Evolutionary conservation across 495 filamentous ascomycete species (phyloP).

Genomic region (Penicillium lividum): DNA sequence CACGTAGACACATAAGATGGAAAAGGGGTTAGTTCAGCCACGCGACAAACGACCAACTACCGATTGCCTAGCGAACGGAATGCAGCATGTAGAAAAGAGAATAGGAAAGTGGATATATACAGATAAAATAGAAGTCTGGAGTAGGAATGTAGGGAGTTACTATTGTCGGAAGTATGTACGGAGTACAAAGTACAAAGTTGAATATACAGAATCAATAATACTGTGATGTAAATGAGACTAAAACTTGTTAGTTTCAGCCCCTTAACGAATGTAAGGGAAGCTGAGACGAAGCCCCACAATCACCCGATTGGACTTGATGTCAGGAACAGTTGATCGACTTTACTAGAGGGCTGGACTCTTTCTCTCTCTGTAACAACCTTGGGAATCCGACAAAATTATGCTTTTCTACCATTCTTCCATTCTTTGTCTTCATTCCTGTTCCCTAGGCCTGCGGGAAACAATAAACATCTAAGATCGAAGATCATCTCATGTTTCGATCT

Average conservation of each 20-base stretch:
- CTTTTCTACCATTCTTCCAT: constrained; percentile 13
- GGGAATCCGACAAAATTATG: not conserved
- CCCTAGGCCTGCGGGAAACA: not conserved
- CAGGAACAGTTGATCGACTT: constrained; percentile 16
- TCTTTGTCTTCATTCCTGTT: constrained; percentile 20
- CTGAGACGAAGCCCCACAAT: constrained; percentile 14
- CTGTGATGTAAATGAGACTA: not conserved
- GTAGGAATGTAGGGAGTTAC: too few species aligned
- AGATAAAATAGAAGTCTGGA: not conserved
- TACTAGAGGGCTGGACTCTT: not conserved
- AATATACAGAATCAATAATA: too few species aligned
- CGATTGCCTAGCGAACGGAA: not conserved
- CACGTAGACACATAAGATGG: too few species aligned
- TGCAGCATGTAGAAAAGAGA: not conserved
- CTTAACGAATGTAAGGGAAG: constrained; percentile 14
- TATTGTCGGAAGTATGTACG: too few species aligned
- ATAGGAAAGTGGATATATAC: not conserved
- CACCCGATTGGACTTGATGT: constrained; percentile 27
- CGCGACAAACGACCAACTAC: not conserved
- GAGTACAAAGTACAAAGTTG: too few species aligned
- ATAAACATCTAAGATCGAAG: not conserved
- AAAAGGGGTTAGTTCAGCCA: not conserved
- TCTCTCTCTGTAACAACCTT: not conserved
- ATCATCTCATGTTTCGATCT: not conserved
- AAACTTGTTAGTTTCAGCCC: not conserved